Evolutionary conservation across 2,329 filamentous ascomycete genomes (phyloP).

Genomic region (Arthroderma sp.): DNA sequence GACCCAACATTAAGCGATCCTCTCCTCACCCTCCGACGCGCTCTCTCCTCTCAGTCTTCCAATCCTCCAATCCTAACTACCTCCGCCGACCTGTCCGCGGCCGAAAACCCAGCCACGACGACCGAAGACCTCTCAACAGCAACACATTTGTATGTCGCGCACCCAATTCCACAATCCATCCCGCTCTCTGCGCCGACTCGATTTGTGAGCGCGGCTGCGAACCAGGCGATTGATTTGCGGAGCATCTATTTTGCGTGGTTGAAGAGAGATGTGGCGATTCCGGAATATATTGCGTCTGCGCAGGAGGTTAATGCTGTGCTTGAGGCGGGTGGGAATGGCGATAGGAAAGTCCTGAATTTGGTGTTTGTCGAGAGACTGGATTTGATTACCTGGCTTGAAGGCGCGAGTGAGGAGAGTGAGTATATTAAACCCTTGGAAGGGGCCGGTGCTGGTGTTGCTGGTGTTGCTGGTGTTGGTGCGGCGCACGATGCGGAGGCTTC

Average conservation of each 20-base stretch:
- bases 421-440: conserved; percentile 76
- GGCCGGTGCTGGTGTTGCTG: conserved; percentile 25
- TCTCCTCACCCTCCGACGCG: conserved; percentile 68
- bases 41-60: conserved; percentile 52
- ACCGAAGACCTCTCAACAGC: conserved; percentile 56
- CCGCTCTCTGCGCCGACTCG: conserved; percentile 64
- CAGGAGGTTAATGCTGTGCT: conserved; percentile 70
- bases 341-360: conserved; percentile 66
- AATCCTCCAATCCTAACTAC: conserved; percentile 61
- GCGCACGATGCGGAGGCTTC: conserved; percentile 29
- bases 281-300: conserved; percentile 79
- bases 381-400: conserved; percentile 84
- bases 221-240: conserved; percentile 66
- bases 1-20: conserved; percentile 51
- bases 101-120: conserved; percentile 32
- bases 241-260: conserved; percentile 95
- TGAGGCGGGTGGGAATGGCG: conserved; percentile 13
- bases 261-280: conserved; percentile 79
- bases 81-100: conserved; percentile 48
- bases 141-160: conserved; percentile 63
- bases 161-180: conserved; percentile 48
- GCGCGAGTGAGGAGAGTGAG: conserved; percentile 78
- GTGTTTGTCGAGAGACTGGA: conserved; percentile 86
- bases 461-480: conserved; percentile 22
- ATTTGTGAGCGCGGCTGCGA: conserved; percentile 61